These are phyloP conservation scores for Dothistroma pini DNA, from an alignment of 2,329 filamentous ascomycete genomes.

Conservation along the genomic window DNA sequence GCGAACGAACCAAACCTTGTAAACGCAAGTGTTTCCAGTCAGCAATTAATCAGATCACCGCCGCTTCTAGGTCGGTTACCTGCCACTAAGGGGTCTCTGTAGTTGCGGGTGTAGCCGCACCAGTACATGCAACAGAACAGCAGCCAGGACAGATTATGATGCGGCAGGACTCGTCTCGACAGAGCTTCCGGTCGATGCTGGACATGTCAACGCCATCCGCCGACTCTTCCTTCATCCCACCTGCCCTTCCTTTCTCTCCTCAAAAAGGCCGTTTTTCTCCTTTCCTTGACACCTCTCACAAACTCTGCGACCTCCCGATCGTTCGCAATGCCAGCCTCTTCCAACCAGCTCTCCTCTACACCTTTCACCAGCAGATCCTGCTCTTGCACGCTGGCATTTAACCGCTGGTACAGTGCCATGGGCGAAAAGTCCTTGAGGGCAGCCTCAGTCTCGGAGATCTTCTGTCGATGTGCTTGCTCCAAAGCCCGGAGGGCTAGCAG, in stretches of 20 bases:
- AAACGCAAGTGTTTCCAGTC: too few species aligned
- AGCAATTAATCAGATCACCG: too few species aligned
- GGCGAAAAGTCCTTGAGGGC: slow-evolving; percentile 82
- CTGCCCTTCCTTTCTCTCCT: slow-evolving; percentile 82
- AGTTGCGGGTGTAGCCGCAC: too few species aligned
- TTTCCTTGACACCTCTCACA: slow-evolving; percentile 75
- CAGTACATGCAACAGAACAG: too few species aligned
- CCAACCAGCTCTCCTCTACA: slow-evolving; percentile 89
- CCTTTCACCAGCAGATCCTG: slow-evolving; percentile 77
- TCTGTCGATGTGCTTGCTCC: slow-evolving; percentile 87
- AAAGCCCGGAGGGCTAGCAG: slow-evolving; percentile 79
- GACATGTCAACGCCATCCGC: slow-evolving; percentile 77
- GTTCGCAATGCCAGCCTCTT: slow-evolving; percentile 58
- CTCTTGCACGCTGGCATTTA: slow-evolving; percentile 73
- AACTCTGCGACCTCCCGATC: slow-evolving; percentile 86
- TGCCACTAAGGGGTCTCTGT: too few species aligned
- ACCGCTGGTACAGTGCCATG: slow-evolving; percentile 76
- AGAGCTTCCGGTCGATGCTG: background rate
- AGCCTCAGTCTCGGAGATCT: slow-evolving; percentile 83
- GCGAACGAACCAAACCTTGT: too few species aligned
- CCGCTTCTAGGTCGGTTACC: too few species aligned
- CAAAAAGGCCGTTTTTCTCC: slow-evolving; percentile 72
- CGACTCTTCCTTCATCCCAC: slow-evolving; percentile 94
- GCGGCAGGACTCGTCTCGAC: too few species aligned
- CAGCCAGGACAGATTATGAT: too few species aligned